A percentile compares a stretch with the other conserved stretches of the same genome.
These are phyloP conservation scores for Colletotrichum filicis DNA, from an alignment of 2,329 filamentous ascomycete species.

Conservation along the genomic window DNA sequence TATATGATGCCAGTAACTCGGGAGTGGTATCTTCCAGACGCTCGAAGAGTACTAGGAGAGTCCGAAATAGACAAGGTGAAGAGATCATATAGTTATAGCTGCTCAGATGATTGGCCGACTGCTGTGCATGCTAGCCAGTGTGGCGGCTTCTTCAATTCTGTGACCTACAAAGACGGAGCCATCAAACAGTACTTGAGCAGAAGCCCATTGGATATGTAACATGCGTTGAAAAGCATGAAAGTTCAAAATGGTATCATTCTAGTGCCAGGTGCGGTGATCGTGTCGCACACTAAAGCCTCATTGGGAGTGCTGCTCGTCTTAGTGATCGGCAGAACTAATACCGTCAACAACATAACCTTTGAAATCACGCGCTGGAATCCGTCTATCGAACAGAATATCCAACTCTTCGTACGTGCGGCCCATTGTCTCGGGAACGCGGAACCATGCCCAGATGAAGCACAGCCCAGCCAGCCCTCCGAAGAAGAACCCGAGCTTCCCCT, in stretches of 20 bases:
- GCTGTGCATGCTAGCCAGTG: not conserved
- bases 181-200: not conserved
- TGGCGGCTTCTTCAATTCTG: not conserved
- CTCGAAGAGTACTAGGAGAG: not conserved
- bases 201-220: not conserved
- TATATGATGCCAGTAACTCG: not conserved
- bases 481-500: constrained; percentile 46
- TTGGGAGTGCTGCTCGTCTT: not conserved
- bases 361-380: constrained; percentile 42
- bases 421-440: constrained; percentile 40
- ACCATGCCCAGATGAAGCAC: constrained; percentile 40
- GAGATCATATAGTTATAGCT: not conserved
- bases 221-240: not conserved
- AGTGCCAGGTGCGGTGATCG: not conserved
- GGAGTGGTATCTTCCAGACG: too few relatives aligned
- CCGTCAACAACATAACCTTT: constrained; percentile 51
- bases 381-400: constrained; percentile 45
- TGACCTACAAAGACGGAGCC: not conserved
- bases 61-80: not conserved
- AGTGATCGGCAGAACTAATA: not conserved
- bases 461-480: constrained; percentile 37
- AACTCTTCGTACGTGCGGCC: constrained; percentile 41
- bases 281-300: not conserved
- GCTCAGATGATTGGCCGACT: not conserved
- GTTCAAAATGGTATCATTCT: not conserved